Conservation (phyloP, 2,329 filamentous ascomycete genomes). For the Penicillium crustosum region DNA sequence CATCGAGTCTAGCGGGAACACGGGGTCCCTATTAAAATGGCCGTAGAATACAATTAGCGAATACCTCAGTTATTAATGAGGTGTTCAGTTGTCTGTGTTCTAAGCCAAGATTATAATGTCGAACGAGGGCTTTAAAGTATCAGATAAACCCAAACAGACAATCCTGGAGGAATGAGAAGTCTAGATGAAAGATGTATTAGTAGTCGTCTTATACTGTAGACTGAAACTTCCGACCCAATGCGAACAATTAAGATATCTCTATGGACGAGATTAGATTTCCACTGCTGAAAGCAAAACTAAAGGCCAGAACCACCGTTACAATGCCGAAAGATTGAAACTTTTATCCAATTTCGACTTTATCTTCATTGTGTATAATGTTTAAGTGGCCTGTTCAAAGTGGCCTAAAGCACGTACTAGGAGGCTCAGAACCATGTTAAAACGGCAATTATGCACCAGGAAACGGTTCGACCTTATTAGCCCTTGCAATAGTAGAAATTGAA, state of each 20-base stretch:
- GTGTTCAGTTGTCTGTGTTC: neutral
- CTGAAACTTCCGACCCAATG: neutral
- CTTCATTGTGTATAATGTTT: too few species aligned
- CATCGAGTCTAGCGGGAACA: neutral
- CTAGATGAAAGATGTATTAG: neutral
- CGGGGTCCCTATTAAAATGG: neutral
- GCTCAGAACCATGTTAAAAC: too few species aligned
- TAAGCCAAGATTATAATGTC: accelerated
- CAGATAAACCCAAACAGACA: neutral
- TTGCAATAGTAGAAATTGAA: too few species aligned
- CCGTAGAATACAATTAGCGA: neutral
- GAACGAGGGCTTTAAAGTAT: neutral
- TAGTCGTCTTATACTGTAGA: neutral
- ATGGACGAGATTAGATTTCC: neutral
- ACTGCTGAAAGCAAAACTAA: neutral
- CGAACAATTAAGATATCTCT: neutral
- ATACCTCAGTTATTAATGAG: neutral
- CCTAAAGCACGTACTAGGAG: too few species aligned
- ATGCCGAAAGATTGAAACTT: too few species aligned
- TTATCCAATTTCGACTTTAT: too few species aligned
- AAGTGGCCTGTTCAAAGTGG: too few species aligned
- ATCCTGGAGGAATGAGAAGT: neutral
- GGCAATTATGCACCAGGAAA: too few species aligned
- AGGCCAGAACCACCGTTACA: neutral
- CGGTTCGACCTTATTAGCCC: too few species aligned